Base-by-base conservation (phyloP, 345 rosid genomes). In the Kernera saxatilis region DNA sequence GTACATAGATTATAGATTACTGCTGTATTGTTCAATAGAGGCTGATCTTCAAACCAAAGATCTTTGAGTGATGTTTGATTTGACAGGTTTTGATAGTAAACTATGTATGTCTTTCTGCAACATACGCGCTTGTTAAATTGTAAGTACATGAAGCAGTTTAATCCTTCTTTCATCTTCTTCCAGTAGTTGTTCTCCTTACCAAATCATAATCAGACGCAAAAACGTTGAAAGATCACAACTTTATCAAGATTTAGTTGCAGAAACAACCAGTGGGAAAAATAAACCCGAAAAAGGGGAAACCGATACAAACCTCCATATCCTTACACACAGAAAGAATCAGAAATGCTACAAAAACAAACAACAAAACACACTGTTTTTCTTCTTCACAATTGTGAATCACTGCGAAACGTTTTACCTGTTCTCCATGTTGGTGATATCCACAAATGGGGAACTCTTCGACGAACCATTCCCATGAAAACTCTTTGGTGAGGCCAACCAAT, bases 401-500 rank as follows among this genome's bases (percentile, higher is more conserved):
- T 70, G 13, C 1, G 29, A 43, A 72, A 25, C 65, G 41, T 53
- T 23, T 56, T 26, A 68, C 23, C 66, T 70, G 23, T 67, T 59
- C 53, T 74, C 70, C 76, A 76, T 72, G 72, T 80, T 83, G 74
- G 84, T 77, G 74, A 83, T 74, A 52, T 80, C 85, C 69, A 69
- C 54, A 55, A 79, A 55, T 35, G 73, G 35, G n/a, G 83, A 74
- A 29, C 75, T 68, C 44, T 70, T 72, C 3, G 62, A 44, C 5
- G 77, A 66, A 51, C 39, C 59, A 41, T 8, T 69, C 68, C 11
- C 77, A 30, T 51, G 32, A 57, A 55, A 27, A 50, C 27, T 59
- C 61, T 12, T 59, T 23, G 83, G 50, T 15, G 78, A 74, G 36
- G 60, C 76, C 67, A 92, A 41, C 98, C 97, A 88, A 55, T 79